Percentiles rank a stretch among this genome's conserved stretches.
Conservation (phyloP, 2,329 filamentous ascomycete species). For the Alternaria sp. region DNA sequence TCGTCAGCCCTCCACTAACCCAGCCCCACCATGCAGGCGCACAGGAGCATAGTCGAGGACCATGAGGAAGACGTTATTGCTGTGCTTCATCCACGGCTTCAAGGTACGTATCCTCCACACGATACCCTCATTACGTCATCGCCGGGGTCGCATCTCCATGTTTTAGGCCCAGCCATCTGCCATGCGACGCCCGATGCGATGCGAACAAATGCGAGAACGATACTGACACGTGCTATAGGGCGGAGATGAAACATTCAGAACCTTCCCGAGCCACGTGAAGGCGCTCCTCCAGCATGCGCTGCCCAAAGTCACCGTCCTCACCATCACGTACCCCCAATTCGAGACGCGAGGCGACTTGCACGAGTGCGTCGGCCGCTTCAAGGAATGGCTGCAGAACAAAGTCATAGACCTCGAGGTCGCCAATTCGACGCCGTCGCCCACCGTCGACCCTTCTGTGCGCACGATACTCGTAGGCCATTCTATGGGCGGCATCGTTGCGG, state of each 20-base stretch:
- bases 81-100: conserved; percentile 90
- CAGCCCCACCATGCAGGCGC: conserved; percentile 42
- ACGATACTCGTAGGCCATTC: conserved; percentile 85
- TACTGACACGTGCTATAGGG: conserved; percentile 58
- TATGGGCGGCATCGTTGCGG: conserved; percentile 89
- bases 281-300: conserved; percentile 68
- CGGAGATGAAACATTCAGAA: conserved; percentile 77
- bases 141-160: background rate
- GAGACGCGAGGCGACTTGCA: conserved; percentile 80
- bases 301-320: conserved; percentile 70
- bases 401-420: conserved; percentile 94
- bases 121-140: conserved; percentile 1
- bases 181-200: background rate
- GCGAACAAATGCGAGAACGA: background rate
- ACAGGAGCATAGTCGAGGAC: conserved; percentile 49
- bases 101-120: conserved; percentile 62
- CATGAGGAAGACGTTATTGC: conserved; percentile 78
- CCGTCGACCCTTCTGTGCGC: conserved; percentile 82
- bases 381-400: conserved; percentile 85
- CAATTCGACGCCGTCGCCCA: conserved; percentile 79
- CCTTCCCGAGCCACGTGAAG: conserved; percentile 75
- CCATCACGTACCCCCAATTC: conserved; percentile 78
- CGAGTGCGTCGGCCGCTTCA: conserved; percentile 74
- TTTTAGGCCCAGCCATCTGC: background rate
- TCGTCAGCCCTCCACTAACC: conserved; percentile 4